Percentiles rank a stretch among this genome's conserved stretches.
These are phyloP conservation scores for Claviceps maximensis DNA, from an alignment of 2,329 filamentous ascomycete species.

Conservation along the genomic window DNA sequence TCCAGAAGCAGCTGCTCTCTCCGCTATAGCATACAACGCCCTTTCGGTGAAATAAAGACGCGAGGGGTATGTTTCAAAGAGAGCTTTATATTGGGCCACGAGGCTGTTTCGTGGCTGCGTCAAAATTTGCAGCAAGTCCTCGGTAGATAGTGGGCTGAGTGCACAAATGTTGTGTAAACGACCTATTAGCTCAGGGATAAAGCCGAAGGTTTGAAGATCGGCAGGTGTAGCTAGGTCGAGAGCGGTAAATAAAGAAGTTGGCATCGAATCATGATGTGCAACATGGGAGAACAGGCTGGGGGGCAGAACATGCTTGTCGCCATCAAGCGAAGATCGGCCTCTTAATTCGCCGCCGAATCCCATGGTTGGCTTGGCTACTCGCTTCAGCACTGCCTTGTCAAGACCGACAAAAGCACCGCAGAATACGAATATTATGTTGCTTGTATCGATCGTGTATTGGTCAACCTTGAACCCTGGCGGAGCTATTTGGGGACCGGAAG, in stretches of 20 bases:
- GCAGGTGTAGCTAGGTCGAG: slow-evolving; percentile 62
- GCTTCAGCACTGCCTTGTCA: slow-evolving; percentile 73
- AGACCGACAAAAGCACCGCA: slow-evolving; percentile 90
- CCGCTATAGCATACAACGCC: slow-evolving; percentile 70
- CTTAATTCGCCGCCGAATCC: slow-evolving; percentile 82
- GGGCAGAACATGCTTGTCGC: slow-evolving; percentile 47
- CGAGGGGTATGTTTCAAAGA: slow-evolving; percentile 70
- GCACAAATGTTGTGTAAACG: slow-evolving; percentile 84
- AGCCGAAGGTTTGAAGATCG: slow-evolving; percentile 73
- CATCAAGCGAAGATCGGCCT: slow-evolving; percentile 33
- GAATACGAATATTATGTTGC: slow-evolving; percentile 94
- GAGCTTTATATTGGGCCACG: slow-evolving; percentile 73
- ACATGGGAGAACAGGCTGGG: slow-evolving; percentile 45
- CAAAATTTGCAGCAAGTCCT: slow-evolving; percentile 69
- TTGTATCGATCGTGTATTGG: slow-evolving; percentile 70
- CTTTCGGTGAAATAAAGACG: slow-evolving; percentile 72
- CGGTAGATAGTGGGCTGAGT: slow-evolving; percentile 56
- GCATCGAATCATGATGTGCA: slow-evolving; percentile 35
- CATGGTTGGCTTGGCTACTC: slow-evolving; percentile 75
- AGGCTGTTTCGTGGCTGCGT: slow-evolving; percentile 87
- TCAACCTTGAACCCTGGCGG: slow-evolving; percentile 40
- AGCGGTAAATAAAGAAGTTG: slow-evolving; percentile 33
- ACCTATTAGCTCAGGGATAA: slow-evolving; percentile 94
- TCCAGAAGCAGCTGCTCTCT: slow-evolving; percentile 41
- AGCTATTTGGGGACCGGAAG: slow-evolving; percentile 30